Percentiles rank a stretch among this genome's conserved stretches.
phyloP scores from a whole-genome alignment of 768 basidiomycete species.

The Kwoniella mangroviensis region DNA sequence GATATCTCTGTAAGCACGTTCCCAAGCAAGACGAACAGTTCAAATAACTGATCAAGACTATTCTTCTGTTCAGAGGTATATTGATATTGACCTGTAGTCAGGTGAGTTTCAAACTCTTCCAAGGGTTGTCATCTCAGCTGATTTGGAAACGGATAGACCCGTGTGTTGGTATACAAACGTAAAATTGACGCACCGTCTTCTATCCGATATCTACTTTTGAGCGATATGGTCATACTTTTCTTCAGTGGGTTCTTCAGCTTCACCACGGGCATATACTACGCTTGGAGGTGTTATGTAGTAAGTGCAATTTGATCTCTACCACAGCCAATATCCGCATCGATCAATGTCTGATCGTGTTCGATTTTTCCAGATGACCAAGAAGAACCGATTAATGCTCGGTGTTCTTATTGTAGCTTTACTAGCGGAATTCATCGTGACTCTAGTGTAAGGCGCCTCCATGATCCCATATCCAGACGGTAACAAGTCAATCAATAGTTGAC shows the following conservation, averaged over 20 bases:
- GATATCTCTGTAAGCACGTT: background rate
- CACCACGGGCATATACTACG: background rate
- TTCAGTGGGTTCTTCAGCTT: slow-evolving; percentile 4
- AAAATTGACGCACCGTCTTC: background rate
- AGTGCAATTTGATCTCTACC: too few relatives aligned
- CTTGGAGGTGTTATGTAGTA: slow-evolving; percentile 2
- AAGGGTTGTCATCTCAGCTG: too few relatives aligned
- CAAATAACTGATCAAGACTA: background rate
- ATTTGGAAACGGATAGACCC: background rate
- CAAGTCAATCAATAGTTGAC: background rate
- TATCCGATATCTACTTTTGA: slow-evolving; percentile 1
- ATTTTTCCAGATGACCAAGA: background rate
- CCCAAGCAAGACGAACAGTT: background rate
- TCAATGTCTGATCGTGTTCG: too few relatives aligned
- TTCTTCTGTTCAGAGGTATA: background rate
- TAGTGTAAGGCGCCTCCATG: background rate
- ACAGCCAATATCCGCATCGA: too few relatives aligned
- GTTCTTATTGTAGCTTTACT: background rate
- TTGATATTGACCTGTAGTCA: slow-evolving; percentile 5
- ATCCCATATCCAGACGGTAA: background rate
- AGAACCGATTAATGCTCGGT: background rate
- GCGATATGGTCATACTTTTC: slow-evolving; percentile 4
- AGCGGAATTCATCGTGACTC: background rate
- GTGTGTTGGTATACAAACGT: background rate
- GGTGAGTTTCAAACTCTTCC: background rate